Evolutionary conservation across 768 basidiomycete genomes (phyloP).

Genomic region (Collybia mongolica): DNA sequence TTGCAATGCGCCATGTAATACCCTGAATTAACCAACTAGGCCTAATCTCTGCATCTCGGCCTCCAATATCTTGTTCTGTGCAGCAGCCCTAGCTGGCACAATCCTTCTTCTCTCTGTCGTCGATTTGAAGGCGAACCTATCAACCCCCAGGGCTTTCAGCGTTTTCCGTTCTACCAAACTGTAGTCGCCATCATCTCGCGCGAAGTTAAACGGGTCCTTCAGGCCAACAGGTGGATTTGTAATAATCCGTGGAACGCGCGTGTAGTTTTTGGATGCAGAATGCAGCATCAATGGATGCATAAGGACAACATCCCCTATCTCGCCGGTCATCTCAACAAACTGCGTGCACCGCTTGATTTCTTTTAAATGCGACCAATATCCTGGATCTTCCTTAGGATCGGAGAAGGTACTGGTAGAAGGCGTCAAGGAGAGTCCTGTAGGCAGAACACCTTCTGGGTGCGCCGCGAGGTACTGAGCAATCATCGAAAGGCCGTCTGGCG

Average conservation of each 20-base stretch:
- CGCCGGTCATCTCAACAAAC: slow-evolving; percentile 57
- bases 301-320: slow-evolving; percentile 62
- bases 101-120: slow-evolving; percentile 46
- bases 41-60: slow-evolving; percentile 43
- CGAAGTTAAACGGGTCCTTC: slow-evolving; percentile 53
- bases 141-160: slow-evolving; percentile 48
- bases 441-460: slow-evolving; percentile 52
- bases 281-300: slow-evolving; percentile 68
- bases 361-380: slow-evolving; percentile 43
- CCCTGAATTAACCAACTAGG: no score
- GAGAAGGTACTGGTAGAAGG: slow-evolving; percentile 39
- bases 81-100: slow-evolving; percentile 42
- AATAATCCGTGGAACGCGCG: slow-evolving; percentile 56
- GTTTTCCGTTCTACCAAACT: slow-evolving; percentile 63
- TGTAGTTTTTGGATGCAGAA: slow-evolving; percentile 58
- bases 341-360: slow-evolving; percentile 38
- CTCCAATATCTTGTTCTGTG: slow-evolving; percentile 47
- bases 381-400: slow-evolving; percentile 36
- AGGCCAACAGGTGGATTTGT: slow-evolving; percentile 64
- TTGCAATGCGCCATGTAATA: no score
- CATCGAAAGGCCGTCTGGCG: slow-evolving; percentile 50
- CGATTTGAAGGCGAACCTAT: slow-evolving; percentile 42
- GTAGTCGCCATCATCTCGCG: slow-evolving; percentile 43
- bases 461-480: slow-evolving; percentile 49
- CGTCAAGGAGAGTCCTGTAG: slow-evolving; percentile 43